Base-by-base conservation (phyloP, 306 rosid species). In the Gastrolobium bilobum region DNA sequence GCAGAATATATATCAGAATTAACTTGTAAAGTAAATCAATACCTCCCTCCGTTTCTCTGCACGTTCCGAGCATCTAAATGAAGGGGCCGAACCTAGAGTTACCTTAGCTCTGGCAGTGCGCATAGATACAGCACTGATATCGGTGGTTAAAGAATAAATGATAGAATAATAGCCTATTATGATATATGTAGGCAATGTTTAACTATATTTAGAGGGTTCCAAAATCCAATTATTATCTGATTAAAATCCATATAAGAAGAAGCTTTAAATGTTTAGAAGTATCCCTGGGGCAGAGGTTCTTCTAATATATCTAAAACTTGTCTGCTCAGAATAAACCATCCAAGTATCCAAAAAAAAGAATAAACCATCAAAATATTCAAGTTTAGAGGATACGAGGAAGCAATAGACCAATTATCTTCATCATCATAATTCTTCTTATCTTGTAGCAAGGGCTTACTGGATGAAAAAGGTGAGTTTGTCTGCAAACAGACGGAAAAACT, bases 31-130 rank as follows among this genome's bases (percentile, higher is more conserved):
- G 73, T 64, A 64, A 63, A 72, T 53, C n/a, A 43, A 14, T 90
- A 95, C 99, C 97, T 96, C 97, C 79, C 56, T 96, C 70, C 99
- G 88, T 86, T 88, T 91, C 85, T 88, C 96, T 26, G 95, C 97
- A 56, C 99, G 98, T 37, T 84, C 60, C 0, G 86, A 83, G 64
- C 85, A 56, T 86, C 82, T 88, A 80, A 96, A 96, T 34, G 91
- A 78, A 40, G 99, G 99, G 83, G 97, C 99, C 13, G 87, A 79
- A 75, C 96, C 99, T 4, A 86, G 71, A 7, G 99, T 93, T 47
- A 96, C 97, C 92, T 73, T 95, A 79, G 86, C 85, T 87, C 89
- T 91, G 11, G 83, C 77, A 73, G 94, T 90, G 80, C 96, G 93
- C 84, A 86, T 82, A 14, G 97, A 96, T 60, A 90, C 71, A 59